Base-by-base conservation (phyloP, 2,329 filamentous ascomycete species). In the Fusarium luffae region DNA sequence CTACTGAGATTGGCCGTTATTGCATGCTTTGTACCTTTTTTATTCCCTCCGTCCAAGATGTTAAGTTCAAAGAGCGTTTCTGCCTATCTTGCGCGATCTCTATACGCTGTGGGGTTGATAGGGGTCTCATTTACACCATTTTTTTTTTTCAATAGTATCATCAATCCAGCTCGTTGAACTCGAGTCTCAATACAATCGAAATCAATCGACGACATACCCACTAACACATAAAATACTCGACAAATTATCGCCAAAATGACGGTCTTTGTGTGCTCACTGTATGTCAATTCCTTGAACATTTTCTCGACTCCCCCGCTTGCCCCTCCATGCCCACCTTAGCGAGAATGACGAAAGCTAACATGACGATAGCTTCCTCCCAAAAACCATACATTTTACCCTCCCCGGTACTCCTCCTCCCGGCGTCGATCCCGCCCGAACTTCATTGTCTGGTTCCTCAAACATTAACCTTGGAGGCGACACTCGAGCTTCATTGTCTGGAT, bases 381-480 rank as follows among this genome's bases (percentile, higher is more conserved):
- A 97, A 79, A 98, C 95, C 42, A 86, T 97, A 76, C 90, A 97
- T 79, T 98, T 98, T 79, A 90, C 90, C 73, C 85, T 92, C 59
- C 88, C 88, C 13, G 85, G 85, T 41, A 85, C 84, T 32, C 82
- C 83, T 54, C 81, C 79, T 61, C 82, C 77, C 67, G 77, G 76
- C 64, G 78, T 74, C 70, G 78, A 78, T 54, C 69, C 64, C 6
- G 48, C 70, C 61, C 77, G 72, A 74, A 66, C 74, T 71, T 66
- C 75, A 58, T 37, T 65, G 47, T 59, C 76, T 70, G 74, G 75
- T 69, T 66, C 76, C 34, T 62, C 74, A 63, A 74, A 69, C 11
- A 52, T 52, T 28, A 52, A 41, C 13, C 23, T 52, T 7, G 12
- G 32, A 10, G 49, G 32, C 23, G 49, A 52, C 7, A 52, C 71